These are phyloP conservation scores for Pontederia crassipes DNA, from an alignment of 176 grass and related monocot species.

Conservation along the genomic window DNA sequence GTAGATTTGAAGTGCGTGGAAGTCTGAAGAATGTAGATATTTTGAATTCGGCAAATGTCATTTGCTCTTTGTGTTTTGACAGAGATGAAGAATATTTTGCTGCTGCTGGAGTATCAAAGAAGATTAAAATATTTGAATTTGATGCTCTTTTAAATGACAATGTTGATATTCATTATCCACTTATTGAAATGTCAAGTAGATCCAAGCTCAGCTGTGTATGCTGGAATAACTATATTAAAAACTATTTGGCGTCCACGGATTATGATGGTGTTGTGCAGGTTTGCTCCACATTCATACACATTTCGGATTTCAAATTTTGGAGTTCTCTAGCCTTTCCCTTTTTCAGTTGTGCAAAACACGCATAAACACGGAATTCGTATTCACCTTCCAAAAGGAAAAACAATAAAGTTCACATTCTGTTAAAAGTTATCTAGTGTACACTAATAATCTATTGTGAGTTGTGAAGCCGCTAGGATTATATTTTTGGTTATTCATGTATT, in stretches of 20 bases:
- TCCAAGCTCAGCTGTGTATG: conserved; percentile 76
- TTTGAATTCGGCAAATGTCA: conserved; percentile 76
- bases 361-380: no score
- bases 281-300: conserved; percentile 12
- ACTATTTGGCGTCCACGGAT: conserved; percentile 89
- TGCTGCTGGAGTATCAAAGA: conserved; percentile 89
- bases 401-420: no score
- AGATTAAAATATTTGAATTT: conserved; percentile 99
- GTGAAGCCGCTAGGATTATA: no score
- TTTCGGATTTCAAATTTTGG: background rate
- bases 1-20: conserved; percentile 70
- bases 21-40: conserved; percentile 81
- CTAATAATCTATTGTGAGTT: no score
- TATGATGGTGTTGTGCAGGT: conserved; percentile 94
- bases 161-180: conserved; percentile 86
- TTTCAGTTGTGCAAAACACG: background rate
- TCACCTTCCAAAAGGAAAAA: no score
- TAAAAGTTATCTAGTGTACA: no score
- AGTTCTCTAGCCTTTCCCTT: background rate
- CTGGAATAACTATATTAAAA: conserved; percentile 99
- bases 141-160: conserved; percentile 67
- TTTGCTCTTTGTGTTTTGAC: conserved; percentile 94
- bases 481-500: background rate
- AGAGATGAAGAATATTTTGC: conserved; percentile 98
- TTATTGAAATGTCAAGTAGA: conserved; percentile 85